Base-by-base conservation (phyloP, 345 rosid genomes). In the Geranium rotundifolium region DNA sequence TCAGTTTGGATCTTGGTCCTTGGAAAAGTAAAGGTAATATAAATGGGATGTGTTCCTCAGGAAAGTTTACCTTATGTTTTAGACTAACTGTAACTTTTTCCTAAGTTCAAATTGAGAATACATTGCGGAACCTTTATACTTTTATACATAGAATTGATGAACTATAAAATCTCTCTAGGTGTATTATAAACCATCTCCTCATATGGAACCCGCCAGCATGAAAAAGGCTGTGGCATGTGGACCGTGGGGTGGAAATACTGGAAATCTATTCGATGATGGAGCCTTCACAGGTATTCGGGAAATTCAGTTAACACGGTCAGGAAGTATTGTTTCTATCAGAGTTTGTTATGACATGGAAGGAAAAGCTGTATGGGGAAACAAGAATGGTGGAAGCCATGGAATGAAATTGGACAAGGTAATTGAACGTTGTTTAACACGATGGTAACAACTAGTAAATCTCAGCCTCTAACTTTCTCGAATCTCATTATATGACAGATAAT, bases 221-320 rank as follows among this genome's bases (percentile, higher is more conserved):
- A 41, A 12, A 41, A 41, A 41, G 50, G 65, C 62, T 12, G 59
- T 57, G 56, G 57, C 71, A 0, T 19, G 63, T 29, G 73, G 73
- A 56, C 71, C 78, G 0, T 74, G 71, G 78, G 78, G 78, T 13
- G 78, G 78, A 0, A 70, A 59, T 50, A 57, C 68, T 19, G 74
- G 74, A 63, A 34, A 19, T 58, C 12, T 63, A 16, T 70, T 74
- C 60, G 66, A 74, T 50, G 78, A 74, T 63, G 74, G 78, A 50
- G 63, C 56, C 23, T 50, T 59, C 37, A 56, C 71, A 29, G 69
- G 74, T 12, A 71, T 74, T 19, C 71, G 69, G 0, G 63, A 74
- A 56, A 20, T 74, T 46, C 69, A 63, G 52, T 17, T 74, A 41
- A 56, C 74, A 23, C 63, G 71, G 39, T 56, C 27, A 5, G 57